These are phyloP conservation scores for Aspergillus panamensis DNA, from an alignment of 495 filamentous ascomycete genomes.

Conservation along the genomic window DNA sequence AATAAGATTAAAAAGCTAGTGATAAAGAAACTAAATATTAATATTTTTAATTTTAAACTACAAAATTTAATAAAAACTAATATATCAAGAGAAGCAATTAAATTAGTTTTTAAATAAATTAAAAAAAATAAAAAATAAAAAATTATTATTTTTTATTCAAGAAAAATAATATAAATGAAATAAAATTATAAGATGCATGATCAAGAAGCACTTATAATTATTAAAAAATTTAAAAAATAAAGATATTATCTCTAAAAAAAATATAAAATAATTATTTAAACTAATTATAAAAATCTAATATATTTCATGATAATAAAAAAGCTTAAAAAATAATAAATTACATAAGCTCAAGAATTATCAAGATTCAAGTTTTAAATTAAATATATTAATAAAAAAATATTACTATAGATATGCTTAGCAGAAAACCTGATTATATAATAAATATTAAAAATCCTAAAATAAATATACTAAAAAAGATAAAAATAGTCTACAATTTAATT, in stretches of 20 bases:
- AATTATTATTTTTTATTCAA: neutral
- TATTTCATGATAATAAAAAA: too few species aligned
- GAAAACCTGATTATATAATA: neutral
- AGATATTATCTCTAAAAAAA: neutral
- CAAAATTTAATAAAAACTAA: neutral
- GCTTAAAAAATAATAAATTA: too few species aligned
- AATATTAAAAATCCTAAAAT: neutral
- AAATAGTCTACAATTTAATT: too few species aligned
- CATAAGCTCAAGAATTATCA: too few species aligned
- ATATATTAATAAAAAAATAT: neutral
- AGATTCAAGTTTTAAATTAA: too few species aligned
- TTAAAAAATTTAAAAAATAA: neutral
- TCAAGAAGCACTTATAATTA: neutral
- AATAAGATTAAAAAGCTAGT: too few species aligned
- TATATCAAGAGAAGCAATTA: too few species aligned
- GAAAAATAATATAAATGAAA: neutral
- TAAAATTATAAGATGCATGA: neutral
- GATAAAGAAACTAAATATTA: neutral
- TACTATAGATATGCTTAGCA: neutral
- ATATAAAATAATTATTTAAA: neutral
- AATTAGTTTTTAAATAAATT: neutral
- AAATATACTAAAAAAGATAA: neutral
- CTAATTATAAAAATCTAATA: neutral
- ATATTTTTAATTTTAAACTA: neutral
- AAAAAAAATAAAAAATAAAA: neutral